Percentiles rank a stretch among this genome's conserved stretches.
phyloP scores from a whole-genome alignment of 1,284 basidiomycete species.

The Singerocomus inundabilis region DNA sequence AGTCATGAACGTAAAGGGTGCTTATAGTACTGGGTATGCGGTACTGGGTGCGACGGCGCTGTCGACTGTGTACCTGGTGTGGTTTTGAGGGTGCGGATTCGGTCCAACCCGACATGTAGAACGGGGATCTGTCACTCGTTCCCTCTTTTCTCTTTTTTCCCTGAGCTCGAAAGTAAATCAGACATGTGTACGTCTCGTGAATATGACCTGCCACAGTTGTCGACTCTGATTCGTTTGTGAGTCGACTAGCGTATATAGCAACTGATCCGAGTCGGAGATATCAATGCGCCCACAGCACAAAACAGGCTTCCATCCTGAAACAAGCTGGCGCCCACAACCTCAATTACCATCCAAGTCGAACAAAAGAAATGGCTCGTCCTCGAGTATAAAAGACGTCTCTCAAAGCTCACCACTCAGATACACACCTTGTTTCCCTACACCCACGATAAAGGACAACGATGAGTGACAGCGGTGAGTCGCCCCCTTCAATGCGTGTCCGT shows the following conservation, averaged over 20 bases:
- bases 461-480: slow-evolving; percentile 5
- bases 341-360: neutral
- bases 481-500: too few species aligned
- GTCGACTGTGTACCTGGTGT: slow-evolving; percentile 65
- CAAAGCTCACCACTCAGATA: too few species aligned
- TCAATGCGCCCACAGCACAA: neutral
- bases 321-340: neutral
- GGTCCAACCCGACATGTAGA: too few species aligned
- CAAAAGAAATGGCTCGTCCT: neutral
- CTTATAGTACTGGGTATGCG: slow-evolving; percentile 78
- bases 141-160: too few species aligned
- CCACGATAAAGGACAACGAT: too few species aligned
- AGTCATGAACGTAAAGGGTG: slow-evolving; percentile 82
- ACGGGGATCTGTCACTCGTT: too few species aligned
- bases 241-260: neutral
- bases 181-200: neutral
- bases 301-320: neutral
- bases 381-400: slow-evolving; percentile 6
- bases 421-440: too few species aligned
- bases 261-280: neutral
- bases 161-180: neutral
- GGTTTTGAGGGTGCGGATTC: slow-evolving; percentile 24
- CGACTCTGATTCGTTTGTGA: neutral
- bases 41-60: slow-evolving; percentile 82
- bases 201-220: neutral